Evolutionary conservation across 1,139 yeast genomes (phyloP), one percentile per base, ranked within the genome.

Genomic region (Hansenula lynferdii): DNA sequence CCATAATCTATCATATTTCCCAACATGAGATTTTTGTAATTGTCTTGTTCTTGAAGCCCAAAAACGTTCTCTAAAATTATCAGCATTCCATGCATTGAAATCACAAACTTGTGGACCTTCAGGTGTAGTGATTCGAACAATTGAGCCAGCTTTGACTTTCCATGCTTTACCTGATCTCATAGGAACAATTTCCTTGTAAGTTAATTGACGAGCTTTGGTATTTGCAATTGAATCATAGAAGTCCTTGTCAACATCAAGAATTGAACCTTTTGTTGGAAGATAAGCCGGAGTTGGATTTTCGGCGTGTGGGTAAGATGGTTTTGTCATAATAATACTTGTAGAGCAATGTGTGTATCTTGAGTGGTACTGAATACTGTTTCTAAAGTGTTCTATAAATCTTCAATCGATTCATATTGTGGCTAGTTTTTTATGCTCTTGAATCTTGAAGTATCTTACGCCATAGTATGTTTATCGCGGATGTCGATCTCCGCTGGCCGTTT

Each of bases 41-140:
- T 79, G 85, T 54, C 85, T 67, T 1, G 84, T 77, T 51, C 85
- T 65, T 8, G 84, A 72, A 10, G 85, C 85, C 85, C 85, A 80
- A 53, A 79, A 69, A 43, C 80, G 60, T 52, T 80, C 85, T 43
- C 83, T 62, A 15, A 80, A 83, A 52, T 78, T 77, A 48, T 74
- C 67, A 31, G 62, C 62, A 51, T 71, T 75, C 85, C 85, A 79
- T 36, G 77, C 70, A 58, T 80, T 79, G 57, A 79, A 68, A 51
- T 80, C 85, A 50, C 84, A 79, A 5, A 80, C 85, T 54, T 79
- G 85, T 2, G 85, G 82, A 2, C 85, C 85, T 47, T 79, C 78
- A 2, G 84, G 81, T 0, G 84, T 75, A 6, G 76, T 74, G 38
- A 80, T 64, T 27, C 85, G 62, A 45, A 80, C 76, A 21, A 79